Evolutionary conservation across 352 stramenopile genomes (phyloP).

Genomic region (Phytophthora tentaculata): DNA sequence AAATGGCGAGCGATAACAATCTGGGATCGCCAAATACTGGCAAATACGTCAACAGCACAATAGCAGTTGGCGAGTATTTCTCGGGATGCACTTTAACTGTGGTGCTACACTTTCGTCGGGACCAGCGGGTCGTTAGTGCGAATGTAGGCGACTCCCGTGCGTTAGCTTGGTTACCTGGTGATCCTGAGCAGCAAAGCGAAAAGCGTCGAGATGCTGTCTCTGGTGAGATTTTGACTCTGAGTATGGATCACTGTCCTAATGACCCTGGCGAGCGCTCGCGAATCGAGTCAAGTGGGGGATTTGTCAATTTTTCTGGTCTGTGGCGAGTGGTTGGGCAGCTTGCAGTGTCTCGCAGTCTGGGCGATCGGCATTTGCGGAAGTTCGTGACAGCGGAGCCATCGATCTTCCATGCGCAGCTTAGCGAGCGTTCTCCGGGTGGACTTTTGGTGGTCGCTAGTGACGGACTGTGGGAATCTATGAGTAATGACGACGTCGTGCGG

Average conservation of each 20-base stretch:
- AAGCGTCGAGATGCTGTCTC: not conserved
- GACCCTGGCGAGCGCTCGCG: slow-evolving; percentile 48
- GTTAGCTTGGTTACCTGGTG: slow-evolving; percentile 47
- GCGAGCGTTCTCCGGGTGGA: slow-evolving; percentile 6
- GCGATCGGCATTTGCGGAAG: slow-evolving; percentile 86
- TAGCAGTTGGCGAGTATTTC: slow-evolving; percentile 50
- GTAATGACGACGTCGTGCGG: slow-evolving; percentile 49
- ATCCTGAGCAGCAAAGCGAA: not conserved
- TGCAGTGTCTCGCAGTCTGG: slow-evolving; percentile 92
- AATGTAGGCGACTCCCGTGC: slow-evolving; percentile 91
- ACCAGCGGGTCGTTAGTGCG: slow-evolving; percentile 61
- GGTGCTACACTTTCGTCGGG: slow-evolving; percentile 65
- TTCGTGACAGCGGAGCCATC: slow-evolving; percentile 87
- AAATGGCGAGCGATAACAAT: slow-evolving; percentile 10
- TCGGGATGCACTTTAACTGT: slow-evolving; percentile 87
- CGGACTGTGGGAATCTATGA: slow-evolving; percentile 79
- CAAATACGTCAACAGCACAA: slow-evolving; percentile 20
- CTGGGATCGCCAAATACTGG: not conserved
- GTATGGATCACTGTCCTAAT: slow-evolving; percentile 74
- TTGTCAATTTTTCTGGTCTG: slow-evolving; percentile 70
- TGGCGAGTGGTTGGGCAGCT: slow-evolving; percentile 92
- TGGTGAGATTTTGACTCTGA: slow-evolving; percentile 35
- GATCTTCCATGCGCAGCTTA: slow-evolving; percentile 54
- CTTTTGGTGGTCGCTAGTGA: slow-evolving; percentile 77
- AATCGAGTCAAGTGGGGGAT: slow-evolving; percentile 82